Base-by-base conservation (phyloP, 495 filamentous ascomycete genomes). In the Bathelium albidoporum region DNA sequence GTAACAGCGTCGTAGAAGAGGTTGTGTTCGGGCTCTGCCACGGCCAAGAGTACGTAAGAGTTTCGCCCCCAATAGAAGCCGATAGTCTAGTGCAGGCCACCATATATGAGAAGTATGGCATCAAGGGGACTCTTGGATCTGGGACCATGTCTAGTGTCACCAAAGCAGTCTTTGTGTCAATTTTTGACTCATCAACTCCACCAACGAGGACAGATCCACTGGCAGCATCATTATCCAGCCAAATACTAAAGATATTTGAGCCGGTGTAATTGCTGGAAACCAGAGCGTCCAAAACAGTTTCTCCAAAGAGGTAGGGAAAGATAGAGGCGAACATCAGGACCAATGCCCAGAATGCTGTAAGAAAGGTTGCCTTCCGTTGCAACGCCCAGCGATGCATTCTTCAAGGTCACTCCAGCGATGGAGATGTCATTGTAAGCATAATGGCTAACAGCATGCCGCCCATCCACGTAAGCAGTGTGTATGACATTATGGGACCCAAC, bases 181-280 rank as follows among this genome's bases (percentile, higher is more conserved):
- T 67, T 22, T 61, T 62, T 36, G 58, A 26, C 18, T 53, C 59
- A 41, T 69, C 67, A 43, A 69, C 63, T 14, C 67, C 67, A 44
- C 67, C 67, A 44, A 69, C 65, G 43, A 69, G 65, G 53, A 69
- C 64, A 49, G 43, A 59, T 28, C 67, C 67, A 18, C 59, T 61
- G 1, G 26, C 55, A 16, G 49, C 62, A 16, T 60, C 24, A 32
- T 64, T 62, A 60, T 69, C 64, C 31, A 69, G 61, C 62, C 45
- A 67, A 34, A 69, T 49, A 41, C 60, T 64, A 60, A 66, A 69
- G 2, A 66, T 26, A 4, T 62, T 45, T 20, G 36, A 58, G 59
- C 63, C 64, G 59, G 66, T 69, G 10, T 64, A 49, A 59, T 55
- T 55, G 16, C 29, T 55, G 26, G 49, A 26, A 2, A 55, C 16